Evolutionary conservation across 208 protist genomes (phyloP), one percentile per base, ranked within the genome.

Genomic region (Phytomonas sp.): DNA sequence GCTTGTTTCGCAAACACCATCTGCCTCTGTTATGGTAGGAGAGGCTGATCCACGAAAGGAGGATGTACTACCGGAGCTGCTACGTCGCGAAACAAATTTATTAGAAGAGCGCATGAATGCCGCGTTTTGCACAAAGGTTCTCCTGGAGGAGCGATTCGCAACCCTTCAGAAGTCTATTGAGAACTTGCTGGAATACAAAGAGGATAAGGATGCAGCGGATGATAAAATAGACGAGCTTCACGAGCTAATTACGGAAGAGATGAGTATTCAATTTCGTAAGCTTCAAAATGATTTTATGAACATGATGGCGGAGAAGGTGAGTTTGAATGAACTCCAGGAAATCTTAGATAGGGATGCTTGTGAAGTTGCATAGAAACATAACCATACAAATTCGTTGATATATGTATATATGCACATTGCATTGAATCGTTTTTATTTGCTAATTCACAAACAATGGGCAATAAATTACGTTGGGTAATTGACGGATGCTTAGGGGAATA

Each of bases 121-220:
- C 17, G 70, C 61, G 31, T 75, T 53, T 65, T 89, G 88, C 70
- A 75, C 67, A 13, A 76, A 73, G 40, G 34, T 72, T 8, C 64
- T 87, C 70, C 63, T 94, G 20, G 89, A 95, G 66, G 79, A 81
- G 66, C 84, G 89, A 32, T 74, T 94, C 62, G 83, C 89, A 72
- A 88, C 78, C 70, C 81, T 92, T 46, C 92, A 85, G 87, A 73
- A 71, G 3, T 89, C 86, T 4, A 75, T 92, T 63, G 59, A 89
- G 1, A 73, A 72, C 23, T 75, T 91, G 26, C 77, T 92, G 34
- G 63, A 85, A 60, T 84, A 79, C 23, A 94, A 94, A 71, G 86
- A 83, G 26, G 87, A 94, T 63, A 63, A 82, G 43, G 72, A 74
- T 20, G 67, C 68, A 5, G 81, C 91, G 66, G 78, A 91, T 64